These are phyloP conservation scores for Telfairia occidentalis DNA, from an alignment of 331 rosid genomes.

Conservation along the genomic window DNA sequence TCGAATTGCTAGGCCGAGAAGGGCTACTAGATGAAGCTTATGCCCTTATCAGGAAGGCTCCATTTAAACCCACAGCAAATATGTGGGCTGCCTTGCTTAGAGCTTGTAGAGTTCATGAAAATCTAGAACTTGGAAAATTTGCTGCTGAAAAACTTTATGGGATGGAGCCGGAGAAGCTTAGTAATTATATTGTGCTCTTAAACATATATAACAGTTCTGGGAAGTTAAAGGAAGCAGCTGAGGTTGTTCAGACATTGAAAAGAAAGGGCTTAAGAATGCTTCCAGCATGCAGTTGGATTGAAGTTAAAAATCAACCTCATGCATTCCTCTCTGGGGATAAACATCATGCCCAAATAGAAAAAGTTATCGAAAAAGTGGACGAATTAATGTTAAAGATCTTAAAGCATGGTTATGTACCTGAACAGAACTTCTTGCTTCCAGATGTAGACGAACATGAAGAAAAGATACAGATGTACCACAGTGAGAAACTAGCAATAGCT, in stretches of 20 bases:
- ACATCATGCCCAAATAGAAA: constrained; percentile 32
- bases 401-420: constrained; percentile 35
- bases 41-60: constrained; percentile 48
- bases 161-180: constrained; percentile 66
- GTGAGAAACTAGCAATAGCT: constrained; percentile 78
- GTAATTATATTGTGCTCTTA: constrained; percentile 58
- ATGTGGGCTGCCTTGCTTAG: constrained; percentile 91
- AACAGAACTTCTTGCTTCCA: constrained; percentile 44
- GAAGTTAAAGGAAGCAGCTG: constrained; percentile 69
- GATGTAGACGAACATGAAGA: constrained; percentile 72
- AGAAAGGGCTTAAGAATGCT: constrained; percentile 72
- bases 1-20: constrained; percentile 73
- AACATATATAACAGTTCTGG: constrained; percentile 57
- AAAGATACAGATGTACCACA: constrained; percentile 36
- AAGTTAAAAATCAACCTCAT: constrained; percentile 43
- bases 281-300: constrained; percentile 59
- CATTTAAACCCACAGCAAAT: constrained; percentile 60
- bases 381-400: constrained; percentile 52
- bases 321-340: constrained; percentile 53
- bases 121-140: constrained; percentile 66
- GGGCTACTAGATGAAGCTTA: constrained; percentile 70
- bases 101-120: constrained; percentile 61
- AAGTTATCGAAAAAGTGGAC: constrained; percentile 46
- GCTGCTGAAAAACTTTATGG: constrained; percentile 69
- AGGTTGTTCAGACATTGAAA: constrained; percentile 55